Evolutionary conservation across 177 flowering plant genomes (phyloP).

Genomic region (Tripterygium wilfordii): DNA sequence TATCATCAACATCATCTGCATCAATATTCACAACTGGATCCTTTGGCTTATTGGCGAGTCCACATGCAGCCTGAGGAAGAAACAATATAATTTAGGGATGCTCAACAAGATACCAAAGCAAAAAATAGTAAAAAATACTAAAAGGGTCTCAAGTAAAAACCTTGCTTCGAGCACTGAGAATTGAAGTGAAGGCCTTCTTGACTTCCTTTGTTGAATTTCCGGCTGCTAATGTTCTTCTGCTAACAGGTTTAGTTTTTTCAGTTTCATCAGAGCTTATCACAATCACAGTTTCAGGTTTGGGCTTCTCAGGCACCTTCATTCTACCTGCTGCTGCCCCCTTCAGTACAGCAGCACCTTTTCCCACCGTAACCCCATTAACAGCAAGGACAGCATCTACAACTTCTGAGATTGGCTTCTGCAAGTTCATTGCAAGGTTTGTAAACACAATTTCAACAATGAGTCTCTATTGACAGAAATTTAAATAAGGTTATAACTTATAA

Average conservation of each 20-base stretch:
- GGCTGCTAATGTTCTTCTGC: conserved; percentile 11
- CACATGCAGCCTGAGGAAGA: conserved; percentile 44
- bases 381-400: too few relatives aligned
- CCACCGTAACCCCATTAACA: conserved; percentile 4
- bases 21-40: conserved; percentile 38
- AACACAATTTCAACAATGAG: too few relatives aligned
- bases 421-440: too few relatives aligned
- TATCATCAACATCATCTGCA: conserved; percentile 41
- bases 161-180: conserved; percentile 57
- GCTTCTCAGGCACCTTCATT: conserved; percentile 15
- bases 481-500: too few relatives aligned
- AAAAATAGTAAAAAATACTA: too few relatives aligned
- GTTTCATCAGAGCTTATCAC: conserved; percentile 28
- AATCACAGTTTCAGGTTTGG: conserved; percentile 22
- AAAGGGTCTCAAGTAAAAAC: too few relatives aligned
- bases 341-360: conserved; percentile 9
- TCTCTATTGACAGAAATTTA: too few relatives aligned
- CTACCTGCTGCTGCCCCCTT: conserved; percentile 5
- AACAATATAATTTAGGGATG: too few relatives aligned
- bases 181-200: conserved; percentile 33
- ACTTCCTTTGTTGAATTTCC: conserved; percentile 24
- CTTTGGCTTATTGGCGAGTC: conserved; percentile 22
- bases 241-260: conserved; percentile 8
- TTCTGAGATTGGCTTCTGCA: conserved; percentile 24
- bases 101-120: neutral